Base-by-base conservation (phyloP, 805 yeast genomes). In the Ogataea pignaliae region DNA sequence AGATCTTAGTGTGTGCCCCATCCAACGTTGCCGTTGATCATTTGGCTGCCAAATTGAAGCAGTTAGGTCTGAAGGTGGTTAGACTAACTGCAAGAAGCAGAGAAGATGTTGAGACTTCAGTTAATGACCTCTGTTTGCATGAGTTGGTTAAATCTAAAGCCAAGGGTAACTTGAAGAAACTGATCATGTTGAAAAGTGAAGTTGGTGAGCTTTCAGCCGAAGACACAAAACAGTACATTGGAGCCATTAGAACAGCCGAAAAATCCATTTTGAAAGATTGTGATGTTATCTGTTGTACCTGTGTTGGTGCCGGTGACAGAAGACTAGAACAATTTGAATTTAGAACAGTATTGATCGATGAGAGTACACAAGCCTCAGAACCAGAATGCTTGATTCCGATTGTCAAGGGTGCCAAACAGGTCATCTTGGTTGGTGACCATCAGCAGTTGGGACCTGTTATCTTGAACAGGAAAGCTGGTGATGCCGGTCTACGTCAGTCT, bases 1-100 rank as follows among this genome's bases (percentile, higher is more conserved):
- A 78, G 48, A 79, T 89, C 9, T 71, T 90, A 34, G 97, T 89
- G 3, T 88, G 96, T 71, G 97, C 97, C 3, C 97, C 97, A 17
- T 89, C 96, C 16, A 90, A 90, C 63, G 91, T 90, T 40, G 97
- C 97, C 0, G 96, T 88, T 29, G 97, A 90, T 62, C 96, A 90
- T 67, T 71, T 90, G 44, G 88, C 96, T 2, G 75, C 73, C 10
- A 85, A 89, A 55, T 69, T 90, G 36, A 75, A 79, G 42, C 60
- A 64, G n/a, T 63, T 88, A 28, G 95, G 95, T 0, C 65, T 90
- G 45, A 79, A 79, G 15, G 96, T 88, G 31, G 85, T 87, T 13
- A 74, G 97, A 54, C 55, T 90, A 39, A 73, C 82, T 7, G 95
- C 97, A 2, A 79, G 73, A 55, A 74, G 85, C 35, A 72, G 95